Evolutionary conservation across 768 basidiomycete genomes (phyloP).

Genomic region (Asterophora parasitica): DNA sequence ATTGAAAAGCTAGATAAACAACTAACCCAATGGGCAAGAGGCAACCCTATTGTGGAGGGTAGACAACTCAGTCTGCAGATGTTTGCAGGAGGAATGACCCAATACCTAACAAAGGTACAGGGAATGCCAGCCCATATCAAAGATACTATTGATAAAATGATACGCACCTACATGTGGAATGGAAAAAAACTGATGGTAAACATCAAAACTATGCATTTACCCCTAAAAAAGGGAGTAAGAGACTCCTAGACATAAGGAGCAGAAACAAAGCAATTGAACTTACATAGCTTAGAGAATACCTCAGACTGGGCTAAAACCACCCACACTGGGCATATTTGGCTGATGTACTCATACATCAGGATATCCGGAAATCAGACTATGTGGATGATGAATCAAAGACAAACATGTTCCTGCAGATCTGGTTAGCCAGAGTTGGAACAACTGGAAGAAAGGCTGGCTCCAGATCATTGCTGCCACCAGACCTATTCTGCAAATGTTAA

Average conservation of each 20-base stretch:
- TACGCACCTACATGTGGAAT: not conserved
- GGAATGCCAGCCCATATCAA: slow-evolving; percentile 28
- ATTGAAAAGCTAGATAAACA: slow-evolving; percentile 23
- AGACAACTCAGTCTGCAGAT: slow-evolving; percentile 19
- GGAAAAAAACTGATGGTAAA: not conserved
- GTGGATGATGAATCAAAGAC: not conserved
- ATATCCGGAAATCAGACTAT: not conserved
- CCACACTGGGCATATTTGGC: not conserved
- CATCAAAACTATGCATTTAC: not conserved
- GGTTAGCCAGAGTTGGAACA: not conserved
- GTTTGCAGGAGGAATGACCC: slow-evolving; percentile 25
- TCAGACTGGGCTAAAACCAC: not conserved
- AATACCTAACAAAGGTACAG: slow-evolving; percentile 31
- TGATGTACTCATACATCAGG: not conserved
- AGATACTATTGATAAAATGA: not conserved
- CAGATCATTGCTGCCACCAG: no score
- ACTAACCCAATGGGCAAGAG: slow-evolving; percentile 19
- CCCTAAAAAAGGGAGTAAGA: not conserved
- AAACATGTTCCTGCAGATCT: not conserved
- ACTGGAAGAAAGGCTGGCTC: not conserved
- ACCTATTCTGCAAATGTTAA: no score
- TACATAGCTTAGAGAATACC: not conserved
- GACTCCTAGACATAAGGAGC: not conserved
- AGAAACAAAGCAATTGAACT: slow-evolving; percentile 5
- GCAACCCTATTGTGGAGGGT: slow-evolving; percentile 26